Conservation (phyloP, 2,329 filamentous ascomycete species). For the Nigrospora oryzae region DNA sequence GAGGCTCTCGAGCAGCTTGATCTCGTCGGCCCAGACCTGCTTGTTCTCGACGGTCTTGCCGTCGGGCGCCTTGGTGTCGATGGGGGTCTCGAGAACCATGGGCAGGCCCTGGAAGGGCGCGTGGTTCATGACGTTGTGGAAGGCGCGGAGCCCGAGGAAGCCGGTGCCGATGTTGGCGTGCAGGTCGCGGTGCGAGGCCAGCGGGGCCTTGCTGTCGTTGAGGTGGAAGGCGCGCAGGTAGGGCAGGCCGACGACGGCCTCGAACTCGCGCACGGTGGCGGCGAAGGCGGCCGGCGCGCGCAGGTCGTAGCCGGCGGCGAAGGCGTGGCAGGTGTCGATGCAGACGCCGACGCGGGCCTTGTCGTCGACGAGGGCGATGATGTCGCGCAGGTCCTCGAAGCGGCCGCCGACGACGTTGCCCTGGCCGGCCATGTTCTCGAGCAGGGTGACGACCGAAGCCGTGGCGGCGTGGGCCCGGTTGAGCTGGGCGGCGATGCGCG, state of each 20-base stretch:
- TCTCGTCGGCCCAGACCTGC: conserved; percentile 82
- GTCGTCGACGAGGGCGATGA: conserved; percentile 72
- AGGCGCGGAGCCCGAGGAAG: conserved; percentile 82
- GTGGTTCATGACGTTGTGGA: conserved; percentile 86
- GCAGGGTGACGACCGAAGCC: conserved; percentile 63
- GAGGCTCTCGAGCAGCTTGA: conserved; percentile 84
- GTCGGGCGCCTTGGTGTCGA: conserved; percentile 59
- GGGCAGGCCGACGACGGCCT: conserved; percentile 63
- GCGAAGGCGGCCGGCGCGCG: conserved; percentile 66
- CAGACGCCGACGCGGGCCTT: conserved; percentile 86
- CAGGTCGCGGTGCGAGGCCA: conserved; percentile 73
- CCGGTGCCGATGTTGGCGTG: conserved; percentile 96
- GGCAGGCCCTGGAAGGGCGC: conserved; percentile 67
- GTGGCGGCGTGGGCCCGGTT: conserved; percentile 77
- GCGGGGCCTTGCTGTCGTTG: conserved; percentile 91
- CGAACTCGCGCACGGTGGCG: conserved; percentile 67
- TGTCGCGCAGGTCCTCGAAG: conserved; percentile 79
- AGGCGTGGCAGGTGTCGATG: conserved; percentile 93
- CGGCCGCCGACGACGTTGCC: conserved; percentile 81
- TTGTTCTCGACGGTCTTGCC: conserved; percentile 70
- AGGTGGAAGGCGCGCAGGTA: conserved; percentile 84
- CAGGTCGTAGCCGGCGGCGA: conserved; percentile 89
- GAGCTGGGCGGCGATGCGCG: conserved; percentile 71
- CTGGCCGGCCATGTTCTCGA: conserved; percentile 92
- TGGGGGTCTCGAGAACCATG: conserved; percentile 95